phyloP scores from a whole-genome alignment of 371 early-diverging fungal species.

The Homolaphlyctis polyrhiza region DNA sequence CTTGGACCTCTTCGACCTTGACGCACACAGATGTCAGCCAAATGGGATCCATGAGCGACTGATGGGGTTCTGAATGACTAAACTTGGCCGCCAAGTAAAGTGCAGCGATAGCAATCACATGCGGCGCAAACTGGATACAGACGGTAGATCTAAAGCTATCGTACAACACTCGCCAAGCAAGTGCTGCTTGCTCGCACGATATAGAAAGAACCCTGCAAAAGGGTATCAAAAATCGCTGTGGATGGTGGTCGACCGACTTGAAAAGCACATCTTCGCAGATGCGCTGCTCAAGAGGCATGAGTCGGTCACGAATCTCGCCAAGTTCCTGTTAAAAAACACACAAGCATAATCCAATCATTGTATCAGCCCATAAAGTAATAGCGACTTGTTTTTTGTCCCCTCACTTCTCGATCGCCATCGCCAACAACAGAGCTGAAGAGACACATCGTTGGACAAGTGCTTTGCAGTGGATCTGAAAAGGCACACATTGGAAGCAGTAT shows the following conservation, averaged over 20 bases:
- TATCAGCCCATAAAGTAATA: not conserved
- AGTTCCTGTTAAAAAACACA: slow-evolving; percentile 1
- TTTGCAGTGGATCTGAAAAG: too few relatives aligned
- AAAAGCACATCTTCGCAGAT: slow-evolving; percentile 13
- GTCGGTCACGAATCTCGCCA: slow-evolving; percentile 7
- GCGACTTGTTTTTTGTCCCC: not conserved
- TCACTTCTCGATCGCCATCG: too few relatives aligned
- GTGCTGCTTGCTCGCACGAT: slow-evolving; percentile 2
- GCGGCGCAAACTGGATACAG: slow-evolving; percentile 79
- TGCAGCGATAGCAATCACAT: slow-evolving; percentile 78
- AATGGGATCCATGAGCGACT: not conserved
- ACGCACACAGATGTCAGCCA: not conserved
- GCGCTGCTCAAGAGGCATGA: slow-evolving; percentile 9
- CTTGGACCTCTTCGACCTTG: not conserved
- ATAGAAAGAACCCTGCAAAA: not conserved
- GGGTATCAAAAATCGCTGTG: slow-evolving; percentile 10
- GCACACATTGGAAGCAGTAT: too few relatives aligned
- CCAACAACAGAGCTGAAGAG: too few relatives aligned
- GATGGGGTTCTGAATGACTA: not conserved
- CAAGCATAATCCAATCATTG: not conserved
- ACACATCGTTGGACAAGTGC: too few relatives aligned
- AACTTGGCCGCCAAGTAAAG: slow-evolving; percentile 66
- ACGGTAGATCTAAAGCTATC: slow-evolving; percentile 76
- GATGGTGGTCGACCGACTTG: slow-evolving; percentile 7
- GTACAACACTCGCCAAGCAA: slow-evolving; percentile 7